Base-by-base conservation (phyloP, 192 early-diverging fungal species). In the Coemansia sp. region DNA sequence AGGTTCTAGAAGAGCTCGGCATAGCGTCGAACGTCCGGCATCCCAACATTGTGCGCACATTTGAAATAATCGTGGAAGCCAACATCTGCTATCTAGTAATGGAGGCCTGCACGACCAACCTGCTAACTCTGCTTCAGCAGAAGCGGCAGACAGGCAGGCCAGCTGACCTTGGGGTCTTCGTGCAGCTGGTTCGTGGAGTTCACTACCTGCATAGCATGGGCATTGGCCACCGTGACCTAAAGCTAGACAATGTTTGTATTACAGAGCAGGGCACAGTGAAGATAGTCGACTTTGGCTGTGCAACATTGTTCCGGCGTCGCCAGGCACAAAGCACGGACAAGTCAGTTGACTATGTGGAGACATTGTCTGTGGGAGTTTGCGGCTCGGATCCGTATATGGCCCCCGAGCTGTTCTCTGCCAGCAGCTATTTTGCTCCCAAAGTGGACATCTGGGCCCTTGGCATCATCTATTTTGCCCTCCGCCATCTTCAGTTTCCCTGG, bases 331-430 rank as follows among this genome's bases (percentile, higher is more conserved):
- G 63, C 53, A 16, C 51, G 10, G 54, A 43, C 26, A 8, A 18
- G 33, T 33, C 36, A 31, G 35, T 28, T 18, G 55, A 54, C 30
- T 71, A 78, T 37, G 56, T 68, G 10, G 68, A 68, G 45, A 71
- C 63, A 8, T 40, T 71, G 43, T 70, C 68, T 9, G 50, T 50
- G 68, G 94, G 96, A 0, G 71, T 90, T 19, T 91, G 83, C 65
- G 94, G 94, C 1, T 90, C 87, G 12, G 94, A 93, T 48, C 93
- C 94, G 9, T 97, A 97, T 72, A 97, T 97, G 79, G 93, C 91
- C 0, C 94, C 94, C 14, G 94, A 96, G 67, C 68, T 84, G 37
- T 91, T 91, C 55, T 57, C 42, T 0, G 51, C 21, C 46, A 23
- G 31, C 14, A 21, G 47, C 23, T 93, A 97, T 61, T 88, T 91